Base-by-base conservation (phyloP, 2,329 filamentous ascomycete species). In the Diaporthe sp. region DNA sequence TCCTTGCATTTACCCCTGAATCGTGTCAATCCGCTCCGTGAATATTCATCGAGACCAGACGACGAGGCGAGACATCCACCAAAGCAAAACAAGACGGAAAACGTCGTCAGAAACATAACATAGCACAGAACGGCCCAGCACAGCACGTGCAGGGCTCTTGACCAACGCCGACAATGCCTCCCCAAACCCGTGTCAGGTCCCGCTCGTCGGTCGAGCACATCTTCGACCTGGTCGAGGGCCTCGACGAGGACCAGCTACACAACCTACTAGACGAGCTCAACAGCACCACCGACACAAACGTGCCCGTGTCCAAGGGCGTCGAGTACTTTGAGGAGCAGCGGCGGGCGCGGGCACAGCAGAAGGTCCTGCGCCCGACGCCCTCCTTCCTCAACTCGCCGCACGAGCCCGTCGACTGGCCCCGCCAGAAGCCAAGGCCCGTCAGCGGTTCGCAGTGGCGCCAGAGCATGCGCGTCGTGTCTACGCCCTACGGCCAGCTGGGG, bases 131-230 rank as follows among this genome's bases (percentile, higher is more conserved):
- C 46, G 19, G 61, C 42, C 25, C 28, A 51, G 44, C 62, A 17
- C 46, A 68, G 25, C 42, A 25, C 34, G 34, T 42, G 65, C 46
- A 39, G 53, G 19, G 46, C 46, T 68, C 46, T 51, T 39, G 46
- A 25, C 19, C 3, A 31, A 42, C 53, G 53, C 1, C 62, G 61
- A 77, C 28, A 25, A 79, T 79, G 78, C 39, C 77, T 58, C 55
- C 72, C 34, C 72, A 74, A 62, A 78, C 77, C 17, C 79, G 81
- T 65, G 79, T 78, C 28, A 79, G 80, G 44, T 79, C 80, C 58
- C 78, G 79, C 74, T 80, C 80, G 34, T 81, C 80, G 31, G 75
- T 82, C 49, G 80, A 82, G 75, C 79, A 79, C 78, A 79, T 81
- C 78, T 70, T 82, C 39, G 79, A 81, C 60, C 79, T 82, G 60